phyloP scores from a whole-genome alignment of 2,329 filamentous ascomycete species.

The Cytospora schulzeri region DNA sequence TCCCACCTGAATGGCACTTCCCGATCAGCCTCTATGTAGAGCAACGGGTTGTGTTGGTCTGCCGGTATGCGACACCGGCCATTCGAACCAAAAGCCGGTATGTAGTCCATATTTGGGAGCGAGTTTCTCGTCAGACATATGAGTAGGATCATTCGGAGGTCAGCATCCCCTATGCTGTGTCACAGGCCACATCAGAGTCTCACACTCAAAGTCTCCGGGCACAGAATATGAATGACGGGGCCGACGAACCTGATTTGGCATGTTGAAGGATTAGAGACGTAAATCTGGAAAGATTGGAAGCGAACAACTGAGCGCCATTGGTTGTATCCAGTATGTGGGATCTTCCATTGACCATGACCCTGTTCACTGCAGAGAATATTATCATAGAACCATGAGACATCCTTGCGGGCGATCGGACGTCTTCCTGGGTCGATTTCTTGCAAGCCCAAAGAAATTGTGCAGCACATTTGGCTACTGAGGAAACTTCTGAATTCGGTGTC shows the following conservation, averaged over 20 bases:
- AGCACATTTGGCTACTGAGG: no score
- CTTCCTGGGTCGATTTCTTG: no score
- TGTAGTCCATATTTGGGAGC: no score
- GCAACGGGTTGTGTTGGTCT: no score
- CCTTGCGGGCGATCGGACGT: background rate
- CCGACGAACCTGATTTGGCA: background rate
- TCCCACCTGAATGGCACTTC: no score
- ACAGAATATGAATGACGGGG: background rate
- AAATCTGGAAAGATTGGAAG: background rate
- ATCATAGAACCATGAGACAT: background rate
- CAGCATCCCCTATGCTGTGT: background rate
- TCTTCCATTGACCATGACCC: background rate
- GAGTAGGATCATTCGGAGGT: background rate
- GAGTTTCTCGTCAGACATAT: background rate
- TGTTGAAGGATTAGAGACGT: background rate
- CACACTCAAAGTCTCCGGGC: background rate
- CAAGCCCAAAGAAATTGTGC: no score
- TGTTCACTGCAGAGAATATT: background rate
- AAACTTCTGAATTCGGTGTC: background rate
- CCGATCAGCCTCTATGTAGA: no score
- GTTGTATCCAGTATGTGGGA: background rate
- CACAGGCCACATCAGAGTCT: background rate
- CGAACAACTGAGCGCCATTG: background rate
- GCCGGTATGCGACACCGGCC: no score
- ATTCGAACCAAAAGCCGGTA: no score